Evolutionary conservation across 2,329 filamentous ascomycete species (phyloP), one percentile per base, ranked within the genome.

Genomic region (Sporothrix protearum): DNA sequence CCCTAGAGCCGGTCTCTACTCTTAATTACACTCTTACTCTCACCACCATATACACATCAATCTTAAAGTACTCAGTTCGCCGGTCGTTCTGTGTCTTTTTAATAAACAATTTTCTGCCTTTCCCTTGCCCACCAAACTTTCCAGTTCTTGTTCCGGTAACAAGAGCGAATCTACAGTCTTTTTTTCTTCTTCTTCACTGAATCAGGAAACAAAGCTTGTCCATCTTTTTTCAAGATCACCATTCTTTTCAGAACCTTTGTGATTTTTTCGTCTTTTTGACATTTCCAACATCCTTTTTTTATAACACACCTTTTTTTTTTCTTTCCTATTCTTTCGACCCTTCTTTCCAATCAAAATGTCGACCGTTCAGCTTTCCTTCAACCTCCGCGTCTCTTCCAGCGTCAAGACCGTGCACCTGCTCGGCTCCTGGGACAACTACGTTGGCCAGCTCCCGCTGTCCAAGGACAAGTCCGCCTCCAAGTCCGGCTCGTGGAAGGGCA

Each of bases 351-450:
- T 73, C 82, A 90, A 80, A 85, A 97, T 97, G 93, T 91, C 94
- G 83, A 86, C 93, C 81, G 90, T 96, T 83, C 95, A 97, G 85
- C 91, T 97, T 77, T 95, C 94, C 80, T 98, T 98, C 85, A 91
- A 92, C 82, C 92, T 98, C 82, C 93, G 94, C 85, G 96, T 96
- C 82, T 97, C 94, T 80, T 90, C 93, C 80, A 93, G 94, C 84
- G 93, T 96, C 88, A 97, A 97, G 89, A 95, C 94, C 79, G 95
- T 97, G 80, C 95, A 98, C 81, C 88, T 99, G 77, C 91, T 98
- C 83, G 95, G 95, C 79, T 98, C 95, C 77, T 99, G 95, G 95
- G 96, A 99, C 86, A 92, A 92, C 87, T 99, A 99, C 88, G 86
- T 88, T 77, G 93, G 93, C 76, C 95, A 97, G 84, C 92, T 97